phyloP scores from a whole-genome alignment of 495 filamentous ascomycete genomes.

The Penicillium canescens region DNA sequence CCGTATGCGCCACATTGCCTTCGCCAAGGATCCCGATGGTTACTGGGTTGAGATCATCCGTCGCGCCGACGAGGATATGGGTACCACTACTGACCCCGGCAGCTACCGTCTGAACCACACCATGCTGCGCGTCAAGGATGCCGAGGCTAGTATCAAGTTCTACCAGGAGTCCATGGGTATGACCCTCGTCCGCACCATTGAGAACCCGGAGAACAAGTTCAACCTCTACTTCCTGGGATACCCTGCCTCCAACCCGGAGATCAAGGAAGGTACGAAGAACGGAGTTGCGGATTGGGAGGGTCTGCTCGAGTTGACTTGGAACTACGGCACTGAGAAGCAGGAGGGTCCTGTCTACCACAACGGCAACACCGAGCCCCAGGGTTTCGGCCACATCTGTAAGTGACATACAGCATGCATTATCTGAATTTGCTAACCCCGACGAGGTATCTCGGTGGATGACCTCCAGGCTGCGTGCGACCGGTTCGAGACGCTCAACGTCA shows the following conservation, averaged over 20 bases:
- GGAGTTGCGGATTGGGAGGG: slow-evolving; percentile 72
- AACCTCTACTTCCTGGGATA: slow-evolving; percentile 95
- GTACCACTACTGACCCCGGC: slow-evolving; percentile 48
- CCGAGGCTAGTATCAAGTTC: slow-evolving; percentile 79
- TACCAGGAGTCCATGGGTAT: slow-evolving; percentile 92
- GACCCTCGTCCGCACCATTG: slow-evolving; percentile 69
- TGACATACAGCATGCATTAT: slow-evolving; percentile 74
- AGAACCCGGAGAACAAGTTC: slow-evolving; percentile 71
- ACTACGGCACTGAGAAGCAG: slow-evolving; percentile 94
- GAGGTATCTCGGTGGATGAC: slow-evolving; percentile 85
- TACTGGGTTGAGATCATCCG: slow-evolving; percentile 84
- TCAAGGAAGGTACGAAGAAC: slow-evolving; percentile 53
- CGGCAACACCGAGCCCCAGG: slow-evolving; percentile 87
- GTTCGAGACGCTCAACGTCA: slow-evolving; percentile 77
- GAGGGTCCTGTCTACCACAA: slow-evolving; percentile 83
- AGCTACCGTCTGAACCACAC: slow-evolving; percentile 65
- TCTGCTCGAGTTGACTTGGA: slow-evolving; percentile 90
- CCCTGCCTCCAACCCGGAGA: slow-evolving; percentile 42
- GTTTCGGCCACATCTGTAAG: slow-evolving; percentile 89
- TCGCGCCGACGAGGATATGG: slow-evolving; percentile 52
- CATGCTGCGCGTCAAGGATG: slow-evolving; percentile 94
- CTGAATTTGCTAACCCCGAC: slow-evolving; percentile 53
- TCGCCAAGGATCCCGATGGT: slow-evolving; percentile 88
- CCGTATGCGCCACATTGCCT: slow-evolving; percentile 85
- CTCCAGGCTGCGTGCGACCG: slow-evolving; percentile 80